phyloP scores from a whole-genome alignment of 73 alveolate genomes.

The Uronychia setigera region DNA sequence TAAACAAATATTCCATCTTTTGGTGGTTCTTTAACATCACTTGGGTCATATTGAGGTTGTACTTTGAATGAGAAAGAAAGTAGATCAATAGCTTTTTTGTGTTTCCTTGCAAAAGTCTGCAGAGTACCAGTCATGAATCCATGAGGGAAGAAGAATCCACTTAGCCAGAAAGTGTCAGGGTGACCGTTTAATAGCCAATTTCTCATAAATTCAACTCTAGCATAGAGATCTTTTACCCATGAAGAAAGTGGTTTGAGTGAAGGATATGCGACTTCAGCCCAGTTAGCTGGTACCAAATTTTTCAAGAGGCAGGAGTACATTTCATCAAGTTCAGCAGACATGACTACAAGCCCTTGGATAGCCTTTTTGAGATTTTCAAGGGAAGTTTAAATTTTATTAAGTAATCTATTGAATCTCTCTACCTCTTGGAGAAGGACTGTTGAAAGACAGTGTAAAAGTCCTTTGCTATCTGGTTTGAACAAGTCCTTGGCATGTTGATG shows the following conservation, averaged over 20 bases:
- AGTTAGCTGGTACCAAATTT: conserved; percentile 95
- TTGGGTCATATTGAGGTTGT: conserved; percentile 12
- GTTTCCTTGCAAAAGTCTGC: conserved; percentile 88
- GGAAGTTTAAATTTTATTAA: conserved; percentile 85
- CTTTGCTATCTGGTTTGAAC: conserved; percentile 51
- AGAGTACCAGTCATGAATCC: conserved; percentile 93
- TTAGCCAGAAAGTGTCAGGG: conserved; percentile 97
- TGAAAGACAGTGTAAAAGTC: conserved; percentile 87
- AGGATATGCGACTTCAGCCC: conserved; percentile 97
- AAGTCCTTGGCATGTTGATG: conserved; percentile 61
- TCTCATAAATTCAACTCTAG: conserved; percentile 96
- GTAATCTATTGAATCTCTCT: conserved; percentile 91
- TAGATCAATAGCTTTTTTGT: conserved; percentile 81
- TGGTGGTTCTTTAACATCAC: conserved; percentile 85
- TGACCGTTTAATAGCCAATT: conserved; percentile 97
- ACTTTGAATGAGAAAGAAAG: conserved; percentile 67
- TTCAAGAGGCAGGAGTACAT: conserved; percentile 94
- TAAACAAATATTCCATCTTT: conserved; percentile 99
- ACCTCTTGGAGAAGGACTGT: conserved; percentile 95
- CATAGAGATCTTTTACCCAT: conserved; percentile 97
- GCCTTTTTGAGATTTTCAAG: conserved; percentile 94
- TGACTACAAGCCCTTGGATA: conserved; percentile 94
- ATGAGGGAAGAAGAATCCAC: conserved; percentile 99
- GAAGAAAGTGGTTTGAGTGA: conserved; percentile 96
- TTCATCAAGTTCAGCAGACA: conserved; percentile 98